phyloP scores from a whole-genome alignment of 1,284 basidiomycete genomes.

The Leccinum solheimii region DNA sequence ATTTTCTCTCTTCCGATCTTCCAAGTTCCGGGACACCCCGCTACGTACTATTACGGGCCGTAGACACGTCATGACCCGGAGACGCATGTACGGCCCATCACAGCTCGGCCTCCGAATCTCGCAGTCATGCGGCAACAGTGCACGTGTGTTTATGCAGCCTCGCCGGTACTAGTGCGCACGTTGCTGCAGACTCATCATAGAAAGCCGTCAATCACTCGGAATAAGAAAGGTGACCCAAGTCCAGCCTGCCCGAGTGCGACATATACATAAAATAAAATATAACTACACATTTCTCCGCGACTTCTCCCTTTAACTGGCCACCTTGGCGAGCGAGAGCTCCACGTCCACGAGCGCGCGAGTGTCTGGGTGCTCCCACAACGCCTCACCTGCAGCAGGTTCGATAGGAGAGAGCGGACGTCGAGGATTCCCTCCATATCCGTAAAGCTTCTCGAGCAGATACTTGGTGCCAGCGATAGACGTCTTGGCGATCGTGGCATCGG shows the following conservation, averaged over 20 bases:
- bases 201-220: constrained; percentile 8
- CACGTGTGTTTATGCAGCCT: not conserved
- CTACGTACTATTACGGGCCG: not conserved
- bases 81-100: not conserved
- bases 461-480: constrained; percentile 83
- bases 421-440: constrained; percentile 76
- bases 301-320: constrained; percentile 5
- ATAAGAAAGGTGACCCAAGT: not conserved
- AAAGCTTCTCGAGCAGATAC: constrained; percentile 68
- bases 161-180: not conserved
- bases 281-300: not conserved
- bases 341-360: constrained; percentile 64
- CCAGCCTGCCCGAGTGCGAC: not conserved
- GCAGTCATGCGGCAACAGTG: constrained; percentile 1
- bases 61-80: not conserved
- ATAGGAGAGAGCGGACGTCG: constrained; percentile 75
- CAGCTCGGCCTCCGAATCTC: constrained; percentile 17
- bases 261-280: not conserved
- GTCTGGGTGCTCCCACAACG: constrained; percentile 70
- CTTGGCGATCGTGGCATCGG: constrained; percentile 79
- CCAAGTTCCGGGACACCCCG: constrained; percentile 15
- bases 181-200: constrained; percentile 3
- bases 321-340: constrained; percentile 61
- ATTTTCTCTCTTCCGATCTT: not conserved
- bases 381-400: constrained; percentile 50